Conservation (phyloP, 1,139 yeast species). For the Yamadazyma sp. region DNA sequence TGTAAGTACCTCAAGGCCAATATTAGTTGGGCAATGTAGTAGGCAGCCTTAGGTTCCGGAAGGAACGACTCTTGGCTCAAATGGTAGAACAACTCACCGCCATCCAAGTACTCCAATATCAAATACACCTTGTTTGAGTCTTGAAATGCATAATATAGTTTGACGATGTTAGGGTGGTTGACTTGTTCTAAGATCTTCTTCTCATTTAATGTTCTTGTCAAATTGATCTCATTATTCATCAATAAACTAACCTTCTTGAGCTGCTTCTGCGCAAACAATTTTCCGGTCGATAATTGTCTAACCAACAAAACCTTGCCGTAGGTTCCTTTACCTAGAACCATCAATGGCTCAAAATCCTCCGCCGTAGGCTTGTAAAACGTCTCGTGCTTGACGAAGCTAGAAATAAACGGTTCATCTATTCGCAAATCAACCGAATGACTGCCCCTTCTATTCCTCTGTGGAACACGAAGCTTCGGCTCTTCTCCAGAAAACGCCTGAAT, state of each 20-base stretch:
- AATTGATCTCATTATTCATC: conserved; percentile 41
- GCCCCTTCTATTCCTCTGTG: conserved; percentile 13
- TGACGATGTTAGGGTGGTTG: conserved; percentile 85
- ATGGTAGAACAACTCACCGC: conserved; percentile 91
- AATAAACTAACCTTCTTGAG: conserved; percentile 66
- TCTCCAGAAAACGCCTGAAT: conserved; percentile 2
- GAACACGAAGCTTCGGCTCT: conserved; percentile 6
- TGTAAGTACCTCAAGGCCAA: conserved; percentile 82
- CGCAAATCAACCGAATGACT: conserved; percentile 23
- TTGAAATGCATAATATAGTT: conserved; percentile 85
- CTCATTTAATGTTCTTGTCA: conserved; percentile 42
- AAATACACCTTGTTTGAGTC: conserved; percentile 78
- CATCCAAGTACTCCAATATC: conserved; percentile 83
- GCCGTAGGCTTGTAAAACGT: conserved; percentile 32
- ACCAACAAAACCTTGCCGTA: conserved; percentile 88
- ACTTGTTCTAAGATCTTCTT: conserved; percentile 43
- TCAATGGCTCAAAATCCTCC: conserved; percentile 71
- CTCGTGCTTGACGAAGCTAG: conserved; percentile 22
- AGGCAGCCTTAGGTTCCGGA: conserved; percentile 76
- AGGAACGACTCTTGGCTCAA: conserved; percentile 50
- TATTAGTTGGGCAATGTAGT: conserved; percentile 84
- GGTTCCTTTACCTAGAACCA: conserved; percentile 88
- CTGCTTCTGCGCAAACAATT: conserved; percentile 86
- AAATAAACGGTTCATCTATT: conserved; percentile 27
- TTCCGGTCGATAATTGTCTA: conserved; percentile 61